These are phyloP conservation scores for Clonostachys chloroleuca DNA, from an alignment of 2,329 filamentous ascomycete genomes.

Conservation along the genomic window DNA sequence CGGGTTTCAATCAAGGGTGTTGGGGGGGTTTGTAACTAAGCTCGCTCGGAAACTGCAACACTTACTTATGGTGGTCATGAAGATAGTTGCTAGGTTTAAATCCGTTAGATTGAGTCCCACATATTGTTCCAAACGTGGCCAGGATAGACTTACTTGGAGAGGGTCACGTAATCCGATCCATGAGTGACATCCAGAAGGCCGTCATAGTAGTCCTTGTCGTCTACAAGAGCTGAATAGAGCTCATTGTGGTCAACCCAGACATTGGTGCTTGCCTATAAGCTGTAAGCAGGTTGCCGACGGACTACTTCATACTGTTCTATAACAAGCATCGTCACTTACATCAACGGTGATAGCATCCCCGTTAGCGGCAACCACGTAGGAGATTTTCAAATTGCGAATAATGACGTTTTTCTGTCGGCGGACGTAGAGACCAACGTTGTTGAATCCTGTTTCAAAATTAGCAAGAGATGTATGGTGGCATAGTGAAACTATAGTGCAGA, in stretches of 20 bases:
- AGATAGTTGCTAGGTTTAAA: constrained; percentile 31
- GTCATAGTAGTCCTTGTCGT: constrained; percentile 32
- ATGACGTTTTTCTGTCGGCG: constrained; percentile 48
- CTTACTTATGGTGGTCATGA: constrained; percentile 36
- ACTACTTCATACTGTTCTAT: no score
- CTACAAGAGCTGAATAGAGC: constrained; percentile 23
- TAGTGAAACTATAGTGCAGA: neutral
- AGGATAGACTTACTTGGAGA: constrained; percentile 28
- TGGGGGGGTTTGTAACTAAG: no score
- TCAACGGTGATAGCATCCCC: constrained; percentile 45
- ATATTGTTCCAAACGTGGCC: neutral
- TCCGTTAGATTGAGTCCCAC: neutral
- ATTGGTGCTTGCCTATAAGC: constrained; percentile 40
- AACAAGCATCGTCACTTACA: neutral
- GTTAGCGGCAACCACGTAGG: constrained; percentile 35
- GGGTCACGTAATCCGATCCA: constrained; percentile 30
- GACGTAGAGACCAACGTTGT: constrained; percentile 39
- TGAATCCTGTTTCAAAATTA: constrained; percentile 14
- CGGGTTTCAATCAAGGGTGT: no score
- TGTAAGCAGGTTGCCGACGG: neutral
- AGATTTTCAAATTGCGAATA: constrained; percentile 47
- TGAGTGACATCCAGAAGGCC: constrained; percentile 36
- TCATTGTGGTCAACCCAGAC: constrained; percentile 41
- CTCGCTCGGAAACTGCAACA: no score
- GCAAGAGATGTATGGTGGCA: neutral